Percentiles rank a stretch among this genome's conserved stretches.
Evolutionary conservation across 306 rosid genomes (phyloP).

Genomic region (Cyamopsis tetragonoloba): DNA sequence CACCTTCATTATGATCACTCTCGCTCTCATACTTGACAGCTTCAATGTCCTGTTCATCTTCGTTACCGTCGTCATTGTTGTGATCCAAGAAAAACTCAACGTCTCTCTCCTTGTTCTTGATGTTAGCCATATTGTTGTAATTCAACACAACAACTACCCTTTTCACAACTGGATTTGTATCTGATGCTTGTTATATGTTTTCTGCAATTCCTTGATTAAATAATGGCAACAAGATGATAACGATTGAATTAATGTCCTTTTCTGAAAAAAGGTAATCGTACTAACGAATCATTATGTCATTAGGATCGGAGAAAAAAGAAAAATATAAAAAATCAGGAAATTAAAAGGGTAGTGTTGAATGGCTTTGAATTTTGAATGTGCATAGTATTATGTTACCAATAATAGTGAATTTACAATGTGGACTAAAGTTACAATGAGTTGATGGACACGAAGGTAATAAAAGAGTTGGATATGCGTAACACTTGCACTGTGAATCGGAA

Average conservation of each 20-base stretch:
- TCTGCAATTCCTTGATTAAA: background rate
- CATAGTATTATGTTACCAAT: background rate
- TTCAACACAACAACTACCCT: background rate
- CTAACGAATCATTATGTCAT: background rate
- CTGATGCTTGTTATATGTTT: background rate
- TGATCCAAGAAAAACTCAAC: constrained; percentile 33
- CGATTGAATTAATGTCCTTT: background rate
- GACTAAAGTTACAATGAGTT: background rate
- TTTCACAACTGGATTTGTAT: background rate
- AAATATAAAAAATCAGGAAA: background rate
- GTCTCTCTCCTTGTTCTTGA: constrained; percentile 19
- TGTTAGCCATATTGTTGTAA: constrained; percentile 41
- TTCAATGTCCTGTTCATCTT: constrained; percentile 42
- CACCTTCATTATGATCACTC: constrained; percentile 6
- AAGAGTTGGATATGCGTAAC: constrained; percentile 21
- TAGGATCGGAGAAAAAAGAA: too few relatives aligned
- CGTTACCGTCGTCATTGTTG: constrained; percentile 21
- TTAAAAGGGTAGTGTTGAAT: background rate
- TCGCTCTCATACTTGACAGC: constrained; percentile 22
- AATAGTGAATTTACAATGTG: background rate
- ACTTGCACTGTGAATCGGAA: constrained; percentile 18
- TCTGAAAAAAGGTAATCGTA: too few relatives aligned
- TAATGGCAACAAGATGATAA: background rate
- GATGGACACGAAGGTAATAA: background rate
- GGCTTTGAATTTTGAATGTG: background rate